Evolutionary conservation across 1,284 basidiomycete genomes (phyloP).

Genomic region (Phenoliferia sp.): DNA sequence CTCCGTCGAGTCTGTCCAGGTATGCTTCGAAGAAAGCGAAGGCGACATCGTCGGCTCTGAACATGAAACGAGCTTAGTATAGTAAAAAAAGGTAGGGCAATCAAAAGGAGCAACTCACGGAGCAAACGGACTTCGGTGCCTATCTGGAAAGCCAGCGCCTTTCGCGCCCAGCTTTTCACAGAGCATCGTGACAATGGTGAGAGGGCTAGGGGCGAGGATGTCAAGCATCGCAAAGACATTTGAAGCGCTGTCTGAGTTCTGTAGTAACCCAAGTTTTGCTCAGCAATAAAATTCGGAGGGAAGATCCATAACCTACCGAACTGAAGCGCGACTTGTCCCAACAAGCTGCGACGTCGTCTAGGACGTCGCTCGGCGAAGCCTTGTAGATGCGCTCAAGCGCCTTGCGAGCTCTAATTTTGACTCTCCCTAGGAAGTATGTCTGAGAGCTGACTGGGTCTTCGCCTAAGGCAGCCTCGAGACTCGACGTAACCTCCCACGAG

Average conservation of each 20-base stretch:
- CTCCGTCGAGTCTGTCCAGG: constrained; percentile 75
- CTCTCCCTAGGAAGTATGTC: constrained; percentile 54
- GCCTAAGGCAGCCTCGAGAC: constrained; percentile 17
- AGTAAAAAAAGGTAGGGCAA: not conserved
- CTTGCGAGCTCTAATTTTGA: constrained; percentile 62
- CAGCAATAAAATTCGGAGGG: too few relatives aligned
- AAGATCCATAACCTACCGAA: not conserved
- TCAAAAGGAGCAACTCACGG: constrained; percentile 2
- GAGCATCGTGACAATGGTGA: constrained; percentile 81
- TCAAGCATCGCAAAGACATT: constrained; percentile 74
- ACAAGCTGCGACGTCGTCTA: constrained; percentile 73
- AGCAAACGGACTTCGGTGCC: constrained; percentile 14
- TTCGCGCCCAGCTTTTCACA: constrained; percentile 57
- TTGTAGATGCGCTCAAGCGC: constrained; percentile 84
- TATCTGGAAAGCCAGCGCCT: constrained; percentile 19
- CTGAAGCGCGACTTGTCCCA: constrained; percentile 50
- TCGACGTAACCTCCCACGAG: constrained; percentile 33
- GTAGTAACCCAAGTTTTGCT: not conserved
- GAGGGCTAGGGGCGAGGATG: constrained; percentile 74
- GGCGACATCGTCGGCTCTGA: constrained; percentile 39
- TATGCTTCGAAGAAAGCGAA: constrained; percentile 88
- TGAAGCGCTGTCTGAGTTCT: constrained; percentile 16
- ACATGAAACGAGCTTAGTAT: constrained; percentile 1
- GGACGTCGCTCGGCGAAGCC: constrained; percentile 67
- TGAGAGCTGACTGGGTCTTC: constrained; percentile 61